Evolutionary conservation across 1,284 basidiomycete genomes (phyloP).

Genomic region (Tilletiaria anomala): DNA sequence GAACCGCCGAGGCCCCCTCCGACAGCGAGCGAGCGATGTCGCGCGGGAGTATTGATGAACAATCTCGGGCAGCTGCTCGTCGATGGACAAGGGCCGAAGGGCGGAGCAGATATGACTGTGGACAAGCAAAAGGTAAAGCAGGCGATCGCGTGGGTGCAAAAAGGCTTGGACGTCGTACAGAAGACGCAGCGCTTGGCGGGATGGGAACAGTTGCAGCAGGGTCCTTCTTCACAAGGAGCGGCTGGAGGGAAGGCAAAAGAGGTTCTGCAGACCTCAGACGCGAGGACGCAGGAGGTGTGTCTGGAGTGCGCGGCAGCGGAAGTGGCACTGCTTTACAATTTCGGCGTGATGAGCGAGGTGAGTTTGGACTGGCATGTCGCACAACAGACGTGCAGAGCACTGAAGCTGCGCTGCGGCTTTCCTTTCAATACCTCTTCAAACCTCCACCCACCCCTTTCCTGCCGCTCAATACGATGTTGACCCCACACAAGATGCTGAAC

Average conservation of each 20-base stretch:
- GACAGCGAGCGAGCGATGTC: conserved; percentile 32
- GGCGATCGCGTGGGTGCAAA: conserved; percentile 29
- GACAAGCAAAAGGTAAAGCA: too few relatives aligned
- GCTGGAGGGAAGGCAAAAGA: neutral
- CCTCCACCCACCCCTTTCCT: neutral
- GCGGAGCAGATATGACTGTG: neutral
- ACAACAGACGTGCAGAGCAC: too few relatives aligned
- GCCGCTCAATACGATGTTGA: neutral
- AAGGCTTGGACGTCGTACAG: conserved; percentile 30
- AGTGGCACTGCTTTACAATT: conserved; percentile 31
- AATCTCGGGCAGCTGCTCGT: conserved; percentile 32
- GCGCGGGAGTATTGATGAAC: conserved; percentile 36
- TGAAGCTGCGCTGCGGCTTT: too few relatives aligned
- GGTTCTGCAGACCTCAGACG: conserved; percentile 5
- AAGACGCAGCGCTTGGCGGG: too few relatives aligned
- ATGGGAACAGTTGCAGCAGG: conserved; percentile 1
- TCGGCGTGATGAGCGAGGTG: conserved; percentile 17
- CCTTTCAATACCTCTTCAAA: neutral
- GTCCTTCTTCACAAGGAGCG: neutral
- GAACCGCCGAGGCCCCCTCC: conserved; percentile 4
- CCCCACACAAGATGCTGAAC: conserved; percentile 7
- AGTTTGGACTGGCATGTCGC: too few relatives aligned
- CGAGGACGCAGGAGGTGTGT: conserved; percentile 10
- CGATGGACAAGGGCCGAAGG: conserved; percentile 3
- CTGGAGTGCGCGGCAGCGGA: conserved; percentile 28